These are phyloP conservation scores for Pseudocercospora macadamiae DNA, from an alignment of 2,329 filamentous ascomycete species.

Conservation along the genomic window DNA sequence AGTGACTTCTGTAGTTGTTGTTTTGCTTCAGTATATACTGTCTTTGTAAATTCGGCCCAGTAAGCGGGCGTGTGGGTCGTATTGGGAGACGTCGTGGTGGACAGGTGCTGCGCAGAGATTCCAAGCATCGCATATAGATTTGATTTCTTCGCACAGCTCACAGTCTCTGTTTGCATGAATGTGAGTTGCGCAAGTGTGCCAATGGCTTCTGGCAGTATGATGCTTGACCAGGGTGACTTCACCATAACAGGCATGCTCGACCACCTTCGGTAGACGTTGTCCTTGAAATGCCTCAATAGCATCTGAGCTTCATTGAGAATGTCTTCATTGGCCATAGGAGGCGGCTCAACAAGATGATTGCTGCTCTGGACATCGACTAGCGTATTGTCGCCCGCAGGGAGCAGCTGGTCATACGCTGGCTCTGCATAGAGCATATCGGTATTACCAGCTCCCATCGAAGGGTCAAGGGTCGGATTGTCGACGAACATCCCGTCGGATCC, in stretches of 20 bases:
- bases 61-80: neutral
- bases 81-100: neutral
- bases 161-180: neutral
- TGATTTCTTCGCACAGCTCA: conserved; percentile 12
- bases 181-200: conserved; percentile 12
- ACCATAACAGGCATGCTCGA: conserved; percentile 9
- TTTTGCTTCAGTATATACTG: conserved; percentile 19
- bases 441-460: too few species aligned
- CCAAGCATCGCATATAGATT: conserved; percentile 11
- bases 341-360: too few species aligned
- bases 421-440: too few species aligned
- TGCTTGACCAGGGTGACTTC: conserved; percentile 15
- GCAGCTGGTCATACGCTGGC: too few species aligned
- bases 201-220: conserved; percentile 11
- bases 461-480: too few species aligned
- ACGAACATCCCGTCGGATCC: conserved; percentile 8
- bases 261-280: conserved; percentile 6
- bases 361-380: too few species aligned
- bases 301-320: conserved; percentile 9
- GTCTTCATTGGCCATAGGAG: neutral
- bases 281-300: conserved; percentile 14
- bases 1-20: conserved; percentile 37
- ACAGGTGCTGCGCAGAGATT: conserved; percentile 12
- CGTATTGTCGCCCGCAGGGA: too few species aligned
- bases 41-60: neutral